Evolutionary conservation across 2,329 filamentous ascomycete genomes (phyloP).

Genomic region (Fusarium compactum): DNA sequence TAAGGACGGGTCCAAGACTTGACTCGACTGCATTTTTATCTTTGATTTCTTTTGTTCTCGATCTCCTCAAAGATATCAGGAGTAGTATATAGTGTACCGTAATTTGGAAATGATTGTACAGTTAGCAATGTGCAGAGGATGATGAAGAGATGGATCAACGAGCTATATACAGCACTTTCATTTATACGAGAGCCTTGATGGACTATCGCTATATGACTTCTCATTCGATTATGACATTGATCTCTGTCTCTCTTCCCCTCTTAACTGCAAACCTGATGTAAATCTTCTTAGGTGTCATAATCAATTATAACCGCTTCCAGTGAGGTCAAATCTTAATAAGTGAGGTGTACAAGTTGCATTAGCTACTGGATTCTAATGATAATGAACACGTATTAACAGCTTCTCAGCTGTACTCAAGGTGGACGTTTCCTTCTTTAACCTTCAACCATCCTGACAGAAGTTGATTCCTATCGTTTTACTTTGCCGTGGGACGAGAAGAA

Average conservation of each 20-base stretch:
- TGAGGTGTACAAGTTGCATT: not conserved
- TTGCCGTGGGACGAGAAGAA: not conserved
- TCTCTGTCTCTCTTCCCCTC: not conserved
- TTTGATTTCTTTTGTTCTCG: constrained; percentile 27
- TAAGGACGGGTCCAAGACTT: constrained; percentile 22
- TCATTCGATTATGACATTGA: constrained; percentile 32
- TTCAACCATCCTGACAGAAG: not conserved
- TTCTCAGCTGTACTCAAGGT: not conserved
- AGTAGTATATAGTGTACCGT: constrained; percentile 29
- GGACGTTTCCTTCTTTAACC: not conserved
- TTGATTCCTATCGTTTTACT: not conserved
- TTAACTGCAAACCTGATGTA: not conserved
- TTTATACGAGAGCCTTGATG: constrained; percentile 34
- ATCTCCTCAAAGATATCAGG: constrained; percentile 16
- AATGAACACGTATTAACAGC: not conserved
- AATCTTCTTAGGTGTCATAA: not conserved
- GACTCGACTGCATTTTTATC: constrained; percentile 27
- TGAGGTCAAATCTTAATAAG: not conserved
- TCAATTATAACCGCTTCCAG: not conserved
- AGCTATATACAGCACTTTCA: constrained; percentile 37
- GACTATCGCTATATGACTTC: constrained; percentile 19
- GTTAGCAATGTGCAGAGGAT: constrained; percentile 16
- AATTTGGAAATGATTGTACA: constrained; percentile 28
- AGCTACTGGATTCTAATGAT: not conserved
- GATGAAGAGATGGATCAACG: constrained; percentile 27